Conservation (phyloP, 352 stramenopile species). For the Thraustochytrium striatum region DNA sequence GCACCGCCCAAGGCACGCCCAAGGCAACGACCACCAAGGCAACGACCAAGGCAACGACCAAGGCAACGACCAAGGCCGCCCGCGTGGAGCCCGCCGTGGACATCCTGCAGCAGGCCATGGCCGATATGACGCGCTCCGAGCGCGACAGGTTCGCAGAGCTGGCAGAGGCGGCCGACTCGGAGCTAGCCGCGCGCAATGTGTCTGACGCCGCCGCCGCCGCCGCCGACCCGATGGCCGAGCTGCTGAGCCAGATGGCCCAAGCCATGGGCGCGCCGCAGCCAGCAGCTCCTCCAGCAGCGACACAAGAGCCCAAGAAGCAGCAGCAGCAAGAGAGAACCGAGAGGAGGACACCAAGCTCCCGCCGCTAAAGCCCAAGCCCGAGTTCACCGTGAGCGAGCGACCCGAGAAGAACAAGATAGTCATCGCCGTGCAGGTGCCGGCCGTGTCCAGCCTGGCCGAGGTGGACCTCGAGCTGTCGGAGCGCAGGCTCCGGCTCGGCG, state of each 20-base stretch:
- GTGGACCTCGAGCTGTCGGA: slow-evolving; percentile 33
- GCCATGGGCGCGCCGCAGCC: neutral
- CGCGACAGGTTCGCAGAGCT: slow-evolving; percentile 30
- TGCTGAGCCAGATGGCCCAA: neutral
- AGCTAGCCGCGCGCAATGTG: slow-evolving; percentile 30
- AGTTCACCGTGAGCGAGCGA: neutral
- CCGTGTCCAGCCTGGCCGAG: neutral
- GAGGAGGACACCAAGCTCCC: neutral
- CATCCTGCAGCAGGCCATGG: slow-evolving; percentile 9
- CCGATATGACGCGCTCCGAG: neutral
- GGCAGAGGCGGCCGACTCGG: slow-evolving; percentile 9
- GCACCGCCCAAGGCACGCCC: neutral
- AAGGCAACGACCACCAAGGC: neutral
- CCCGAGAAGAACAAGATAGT: neutral
- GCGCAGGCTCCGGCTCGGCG: neutral
- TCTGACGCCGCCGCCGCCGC: neutral
- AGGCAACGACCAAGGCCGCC: neutral
- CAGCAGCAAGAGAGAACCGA: neutral
- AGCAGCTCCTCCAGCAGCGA: neutral
- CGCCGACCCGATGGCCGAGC: neutral
- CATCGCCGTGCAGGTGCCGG: neutral
- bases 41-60: neutral
- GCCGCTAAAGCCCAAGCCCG: neutral
- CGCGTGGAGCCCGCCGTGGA: neutral
- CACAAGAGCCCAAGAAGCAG: neutral